Percentiles rank a stretch among this genome's conserved stretches.
phyloP scores from a whole-genome alignment of 78 protist genomes.

The Dictyostelium intermedium region DNA sequence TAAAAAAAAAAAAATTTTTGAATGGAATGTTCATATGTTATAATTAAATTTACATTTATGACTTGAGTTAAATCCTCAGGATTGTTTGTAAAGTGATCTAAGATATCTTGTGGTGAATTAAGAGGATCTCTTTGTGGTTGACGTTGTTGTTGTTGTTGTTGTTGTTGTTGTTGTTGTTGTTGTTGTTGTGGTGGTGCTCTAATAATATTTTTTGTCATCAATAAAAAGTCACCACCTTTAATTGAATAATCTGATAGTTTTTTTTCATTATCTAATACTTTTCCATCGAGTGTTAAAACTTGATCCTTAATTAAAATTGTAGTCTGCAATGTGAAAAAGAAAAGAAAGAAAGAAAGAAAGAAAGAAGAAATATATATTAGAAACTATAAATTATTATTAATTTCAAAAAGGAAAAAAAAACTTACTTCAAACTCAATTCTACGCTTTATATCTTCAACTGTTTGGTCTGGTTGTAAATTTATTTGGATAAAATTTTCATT shows the following conservation, averaged over 20 bases:
- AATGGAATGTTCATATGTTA: too few relatives aligned
- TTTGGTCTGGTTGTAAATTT: not conserved
- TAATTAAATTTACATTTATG: not conserved
- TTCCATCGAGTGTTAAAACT: slow-evolving; percentile 41
- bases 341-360: not conserved
- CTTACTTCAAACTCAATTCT: slow-evolving; percentile 70
- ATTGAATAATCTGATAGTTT: slow-evolving; percentile 27
- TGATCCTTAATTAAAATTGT: slow-evolving; percentile 32
- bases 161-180: slow-evolving; percentile 27
- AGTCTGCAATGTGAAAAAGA: slow-evolving; percentile 8
- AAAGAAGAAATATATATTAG: not conserved
- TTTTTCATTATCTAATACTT: slow-evolving; percentile 14
- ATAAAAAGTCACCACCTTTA: slow-evolving; percentile 45
- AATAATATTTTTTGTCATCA: slow-evolving; percentile 26
- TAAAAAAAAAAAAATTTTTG: not conserved
- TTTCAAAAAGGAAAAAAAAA: not conserved
- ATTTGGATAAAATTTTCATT: slow-evolving; percentile 22
- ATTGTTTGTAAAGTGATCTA: slow-evolving; percentile 32
- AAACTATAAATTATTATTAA: not conserved
- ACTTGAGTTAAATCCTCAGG: slow-evolving; percentile 21
- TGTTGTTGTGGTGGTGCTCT: not conserved
- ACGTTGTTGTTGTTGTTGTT: not conserved
- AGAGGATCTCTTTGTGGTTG: not conserved
- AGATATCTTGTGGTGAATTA: not conserved
- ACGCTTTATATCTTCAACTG: slow-evolving; percentile 35